Percentiles rank a stretch among this genome's conserved stretches.
These are phyloP conservation scores for Mercurialis annua DNA, from an alignment of 345 rosid genomes.

Conservation along the genomic window DNA sequence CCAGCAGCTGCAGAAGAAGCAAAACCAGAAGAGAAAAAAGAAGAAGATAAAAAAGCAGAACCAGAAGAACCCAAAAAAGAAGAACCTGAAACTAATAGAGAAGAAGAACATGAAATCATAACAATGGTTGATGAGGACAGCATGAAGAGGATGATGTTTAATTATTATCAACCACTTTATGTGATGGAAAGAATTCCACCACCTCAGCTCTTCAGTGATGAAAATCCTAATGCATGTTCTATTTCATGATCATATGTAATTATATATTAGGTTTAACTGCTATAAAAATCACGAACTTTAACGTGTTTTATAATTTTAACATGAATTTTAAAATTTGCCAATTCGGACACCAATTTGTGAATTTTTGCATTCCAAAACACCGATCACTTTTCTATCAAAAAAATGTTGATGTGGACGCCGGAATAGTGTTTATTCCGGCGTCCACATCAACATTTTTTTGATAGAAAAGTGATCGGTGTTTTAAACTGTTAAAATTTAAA, in stretches of 20 bases:
- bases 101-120: background rate
- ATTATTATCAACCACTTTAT: conserved; percentile 62
- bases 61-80: background rate
- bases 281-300: too few relatives aligned
- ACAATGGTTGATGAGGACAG: conserved; percentile 43
- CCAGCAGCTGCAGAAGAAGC: conserved; percentile 14
- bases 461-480: too few relatives aligned
- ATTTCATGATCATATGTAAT: conserved; percentile 41
- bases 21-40: conserved; percentile 31
- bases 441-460: too few relatives aligned
- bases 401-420: too few relatives aligned
- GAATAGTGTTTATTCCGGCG: too few relatives aligned
- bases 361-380: too few relatives aligned
- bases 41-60: conserved; percentile 24
- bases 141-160: conserved; percentile 57
- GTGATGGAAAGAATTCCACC: conserved; percentile 73
- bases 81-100: background rate
- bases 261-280: background rate
- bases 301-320: too few relatives aligned
- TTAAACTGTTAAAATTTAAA: too few relatives aligned
- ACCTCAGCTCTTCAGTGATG: conserved; percentile 93
- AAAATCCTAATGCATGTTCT: conserved; percentile 93
- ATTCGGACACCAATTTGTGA: too few relatives aligned
- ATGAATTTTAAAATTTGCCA: too few relatives aligned
- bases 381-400: too few relatives aligned